A percentile compares a stretch with the other conserved stretches of the same genome.
Evolutionary conservation across 2,329 filamentous ascomycete genomes (phyloP).

Genomic region (Dactylellina drechsleri): DNA sequence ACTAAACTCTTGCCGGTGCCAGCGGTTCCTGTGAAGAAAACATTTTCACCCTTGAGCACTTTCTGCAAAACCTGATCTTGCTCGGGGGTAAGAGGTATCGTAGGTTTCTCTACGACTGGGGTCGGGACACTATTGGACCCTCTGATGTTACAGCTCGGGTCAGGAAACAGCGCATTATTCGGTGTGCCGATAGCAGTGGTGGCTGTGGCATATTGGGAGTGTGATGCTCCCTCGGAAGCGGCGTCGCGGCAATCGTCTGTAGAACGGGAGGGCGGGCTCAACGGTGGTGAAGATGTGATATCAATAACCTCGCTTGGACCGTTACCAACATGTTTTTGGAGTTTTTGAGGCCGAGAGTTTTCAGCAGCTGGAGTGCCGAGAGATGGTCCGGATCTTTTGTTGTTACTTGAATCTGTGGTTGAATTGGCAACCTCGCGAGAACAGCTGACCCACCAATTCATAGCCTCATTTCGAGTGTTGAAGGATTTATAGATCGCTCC

Average conservation of each 20-base stretch:
- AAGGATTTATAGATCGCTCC: slow-evolving; percentile 55
- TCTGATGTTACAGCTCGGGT: background rate
- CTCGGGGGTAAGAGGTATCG: slow-evolving; percentile 63
- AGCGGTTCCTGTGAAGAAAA: slow-evolving; percentile 74
- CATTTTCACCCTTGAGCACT: slow-evolving; percentile 67
- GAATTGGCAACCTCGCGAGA: slow-evolving; percentile 5
- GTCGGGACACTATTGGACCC: background rate
- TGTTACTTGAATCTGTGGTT: background rate
- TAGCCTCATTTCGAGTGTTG: slow-evolving; percentile 37
- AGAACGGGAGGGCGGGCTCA: background rate
- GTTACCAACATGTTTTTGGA: background rate
- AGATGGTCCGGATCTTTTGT: slow-evolving; percentile 18
- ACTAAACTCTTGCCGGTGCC: slow-evolving; percentile 70
- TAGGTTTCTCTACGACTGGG: slow-evolving; percentile 16
- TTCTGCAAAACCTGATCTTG: slow-evolving; percentile 66
- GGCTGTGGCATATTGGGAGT: background rate
- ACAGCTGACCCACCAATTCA: slow-evolving; percentile 46
- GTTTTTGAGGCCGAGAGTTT: slow-evolving; percentile 21
- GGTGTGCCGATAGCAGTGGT: background rate
- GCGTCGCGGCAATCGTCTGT: background rate
- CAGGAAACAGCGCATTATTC: background rate
- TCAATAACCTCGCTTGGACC: background rate
- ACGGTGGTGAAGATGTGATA: slow-evolving; percentile 3
- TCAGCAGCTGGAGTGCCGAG: slow-evolving; percentile 1
- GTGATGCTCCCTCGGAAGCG: background rate